phyloP scores from a whole-genome alignment of 768 basidiomycete genomes.

The Flagelloscypha sp. region DNA sequence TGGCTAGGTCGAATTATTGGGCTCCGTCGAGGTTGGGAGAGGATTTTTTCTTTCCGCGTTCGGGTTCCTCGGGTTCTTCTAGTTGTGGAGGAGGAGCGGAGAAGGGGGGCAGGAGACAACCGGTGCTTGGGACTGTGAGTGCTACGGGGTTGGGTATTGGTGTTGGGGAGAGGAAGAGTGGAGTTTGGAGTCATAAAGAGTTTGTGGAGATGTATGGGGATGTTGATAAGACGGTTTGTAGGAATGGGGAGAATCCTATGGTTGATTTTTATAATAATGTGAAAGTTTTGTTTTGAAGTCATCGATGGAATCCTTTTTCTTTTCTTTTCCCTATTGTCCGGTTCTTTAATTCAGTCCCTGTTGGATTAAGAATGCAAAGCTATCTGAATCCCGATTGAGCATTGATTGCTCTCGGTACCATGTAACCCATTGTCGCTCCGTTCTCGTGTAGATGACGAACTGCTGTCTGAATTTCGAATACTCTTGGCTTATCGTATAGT shows the following conservation, averaged over 20 bases:
- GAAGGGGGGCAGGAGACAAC: slow-evolving; percentile 45
- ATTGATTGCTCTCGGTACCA: too few relatives aligned
- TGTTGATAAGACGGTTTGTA: slow-evolving; percentile 56
- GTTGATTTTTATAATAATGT: slow-evolving; percentile 89
- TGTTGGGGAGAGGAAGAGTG: slow-evolving; percentile 72
- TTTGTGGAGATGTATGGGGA: slow-evolving; percentile 86
- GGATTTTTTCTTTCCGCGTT: slow-evolving; percentile 72
- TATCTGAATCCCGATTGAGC: too few relatives aligned
- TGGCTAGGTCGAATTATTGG: slow-evolving; percentile 37
- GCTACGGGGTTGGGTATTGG: slow-evolving; percentile 74
- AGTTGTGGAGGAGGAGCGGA: too few relatives aligned
- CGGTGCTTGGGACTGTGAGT: slow-evolving; percentile 63
- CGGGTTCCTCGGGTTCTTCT: slow-evolving; percentile 54
- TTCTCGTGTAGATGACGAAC: too few relatives aligned
- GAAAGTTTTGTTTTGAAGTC: slow-evolving; percentile 72
- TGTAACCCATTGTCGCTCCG: too few relatives aligned
- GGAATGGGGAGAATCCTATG: slow-evolving; percentile 84
- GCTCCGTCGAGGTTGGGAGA: slow-evolving; percentile 46
- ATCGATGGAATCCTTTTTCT: too few relatives aligned
- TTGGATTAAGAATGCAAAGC: too few relatives aligned
- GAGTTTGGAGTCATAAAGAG: slow-evolving; percentile 81
- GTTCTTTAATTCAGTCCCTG: too few relatives aligned
- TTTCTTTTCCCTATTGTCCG: too few relatives aligned
- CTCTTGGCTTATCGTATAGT: too few relatives aligned
- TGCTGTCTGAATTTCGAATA: too few relatives aligned